These are phyloP conservation scores for Globisporangium radiosum DNA, from an alignment of 352 stramenopile species.

Conservation along the genomic window DNA sequence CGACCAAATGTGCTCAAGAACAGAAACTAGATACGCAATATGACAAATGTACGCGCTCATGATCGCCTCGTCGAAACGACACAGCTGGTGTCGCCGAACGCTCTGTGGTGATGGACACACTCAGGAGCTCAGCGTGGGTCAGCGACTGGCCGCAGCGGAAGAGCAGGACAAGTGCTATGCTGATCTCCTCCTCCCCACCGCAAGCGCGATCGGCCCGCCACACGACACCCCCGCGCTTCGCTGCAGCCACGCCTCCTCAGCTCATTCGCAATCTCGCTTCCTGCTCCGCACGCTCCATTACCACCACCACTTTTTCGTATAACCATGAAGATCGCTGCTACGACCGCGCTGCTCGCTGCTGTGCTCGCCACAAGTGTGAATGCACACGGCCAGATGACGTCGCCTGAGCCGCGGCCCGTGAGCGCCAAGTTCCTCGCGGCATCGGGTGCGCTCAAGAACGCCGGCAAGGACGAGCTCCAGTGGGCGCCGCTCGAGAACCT, in stretches of 20 bases:
- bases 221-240: background rate
- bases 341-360: slow-evolving; percentile 4
- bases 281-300: background rate
- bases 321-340: slow-evolving; percentile 7
- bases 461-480: slow-evolving; percentile 39
- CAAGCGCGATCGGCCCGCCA: background rate
- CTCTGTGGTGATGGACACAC: background rate
- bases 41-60: too few relatives aligned
- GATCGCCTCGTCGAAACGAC: too few relatives aligned
- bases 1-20: too few relatives aligned
- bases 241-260: background rate
- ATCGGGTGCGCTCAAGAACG: slow-evolving; percentile 36
- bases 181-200: background rate
- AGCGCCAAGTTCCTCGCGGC: slow-evolving; percentile 30
- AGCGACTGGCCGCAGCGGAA: background rate
- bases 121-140: background rate
- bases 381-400: slow-evolving; percentile 18
- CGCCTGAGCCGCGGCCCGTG: slow-evolving; percentile 14
- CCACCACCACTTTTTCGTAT: background rate
- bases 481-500: slow-evolving; percentile 52
- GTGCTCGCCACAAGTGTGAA: slow-evolving; percentile 4
- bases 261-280: slow-evolving; percentile 1
- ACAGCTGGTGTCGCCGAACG: background rate
- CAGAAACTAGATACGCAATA: too few relatives aligned
- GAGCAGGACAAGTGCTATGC: background rate